These are phyloP conservation scores for Daldinia childiae DNA, from an alignment of 495 filamentous ascomycete genomes.

Conservation along the genomic window DNA sequence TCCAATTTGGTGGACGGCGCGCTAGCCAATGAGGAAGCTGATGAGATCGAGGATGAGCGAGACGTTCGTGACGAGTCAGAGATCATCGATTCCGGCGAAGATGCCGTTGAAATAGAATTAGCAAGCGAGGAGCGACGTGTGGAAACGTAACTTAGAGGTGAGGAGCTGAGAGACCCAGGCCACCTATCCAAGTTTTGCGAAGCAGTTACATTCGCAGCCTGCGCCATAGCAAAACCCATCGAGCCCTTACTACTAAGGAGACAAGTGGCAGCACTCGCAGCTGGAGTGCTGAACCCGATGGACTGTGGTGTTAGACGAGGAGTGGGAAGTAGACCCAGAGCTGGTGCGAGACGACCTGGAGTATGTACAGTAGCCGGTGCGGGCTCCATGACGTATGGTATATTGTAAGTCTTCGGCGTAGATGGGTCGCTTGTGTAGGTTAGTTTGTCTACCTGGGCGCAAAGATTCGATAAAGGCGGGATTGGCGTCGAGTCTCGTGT, in stretches of 20 bases:
- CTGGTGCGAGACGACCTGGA: slow-evolving; percentile 57
- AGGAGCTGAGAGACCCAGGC: slow-evolving; percentile 65
- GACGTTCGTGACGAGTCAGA: slow-evolving; percentile 82
- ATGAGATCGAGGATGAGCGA: slow-evolving; percentile 78
- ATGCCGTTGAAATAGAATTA: slow-evolving; percentile 77
- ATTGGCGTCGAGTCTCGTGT: slow-evolving; percentile 47
- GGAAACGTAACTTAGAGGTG: slow-evolving; percentile 65
- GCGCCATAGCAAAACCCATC: slow-evolving; percentile 82
- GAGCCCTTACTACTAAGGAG: slow-evolving; percentile 62
- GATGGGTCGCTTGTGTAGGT: slow-evolving; percentile 44
- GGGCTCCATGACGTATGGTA: slow-evolving; percentile 71
- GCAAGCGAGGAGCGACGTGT: slow-evolving; percentile 79
- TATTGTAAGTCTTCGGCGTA: slow-evolving; percentile 50
- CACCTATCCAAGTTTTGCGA: slow-evolving; percentile 66
- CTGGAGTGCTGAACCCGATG: slow-evolving; percentile 83
- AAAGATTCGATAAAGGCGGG: slow-evolving; percentile 40
- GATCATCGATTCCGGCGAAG: slow-evolving; percentile 91
- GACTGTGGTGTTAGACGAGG: slow-evolving; percentile 83
- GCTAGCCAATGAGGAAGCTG: slow-evolving; percentile 70
- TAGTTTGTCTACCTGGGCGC: slow-evolving; percentile 13
- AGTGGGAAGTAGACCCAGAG: slow-evolving; percentile 76
- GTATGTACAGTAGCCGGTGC: slow-evolving; percentile 63
- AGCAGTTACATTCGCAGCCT: slow-evolving; percentile 71
- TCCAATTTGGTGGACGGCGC: slow-evolving; percentile 77
- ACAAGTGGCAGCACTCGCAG: slow-evolving; percentile 76